phyloP scores from a whole-genome alignment of 2,329 filamentous ascomycete genomes.

The Myriosclerotinia duriaeana region DNA sequence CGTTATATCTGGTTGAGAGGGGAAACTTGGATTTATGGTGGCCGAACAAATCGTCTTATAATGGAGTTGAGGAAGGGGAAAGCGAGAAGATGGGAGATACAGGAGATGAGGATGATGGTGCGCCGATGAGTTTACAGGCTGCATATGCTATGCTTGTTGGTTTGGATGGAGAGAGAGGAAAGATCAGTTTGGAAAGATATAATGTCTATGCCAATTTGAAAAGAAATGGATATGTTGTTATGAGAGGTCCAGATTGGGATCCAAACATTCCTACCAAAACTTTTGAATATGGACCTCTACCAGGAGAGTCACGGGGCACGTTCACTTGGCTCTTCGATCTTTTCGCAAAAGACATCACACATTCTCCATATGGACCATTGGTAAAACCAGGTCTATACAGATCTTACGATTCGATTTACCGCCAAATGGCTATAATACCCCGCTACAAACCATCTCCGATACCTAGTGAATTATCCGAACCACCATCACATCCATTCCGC shows the following conservation, averaged over 20 bases:
- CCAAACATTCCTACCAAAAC: slow-evolving; percentile 32
- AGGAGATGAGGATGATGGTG: slow-evolving; percentile 58
- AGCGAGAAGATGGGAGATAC: slow-evolving; percentile 44
- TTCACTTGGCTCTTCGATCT: slow-evolving; percentile 40
- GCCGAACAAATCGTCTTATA: slow-evolving; percentile 58
- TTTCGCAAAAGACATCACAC: slow-evolving; percentile 33
- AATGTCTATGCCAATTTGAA: slow-evolving; percentile 85
- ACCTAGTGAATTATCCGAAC: slow-evolving; percentile 40
- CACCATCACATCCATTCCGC: slow-evolving; percentile 56
- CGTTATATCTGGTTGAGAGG: slow-evolving; percentile 83
- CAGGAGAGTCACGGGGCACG: slow-evolving; percentile 30
- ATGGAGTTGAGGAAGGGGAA: slow-evolving; percentile 41
- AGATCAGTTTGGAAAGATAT: slow-evolving; percentile 72
- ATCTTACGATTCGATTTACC: slow-evolving; percentile 70
- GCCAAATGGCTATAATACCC: slow-evolving; percentile 70
- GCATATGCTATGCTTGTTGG: slow-evolving; percentile 85
- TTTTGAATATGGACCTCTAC: not conserved
- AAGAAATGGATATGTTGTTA: slow-evolving; percentile 76
- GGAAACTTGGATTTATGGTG: slow-evolving; percentile 86
- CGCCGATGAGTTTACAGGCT: slow-evolving; percentile 89
- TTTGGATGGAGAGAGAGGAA: slow-evolving; percentile 59
- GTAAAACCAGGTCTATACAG: slow-evolving; percentile 64
- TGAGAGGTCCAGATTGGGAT: slow-evolving; percentile 62
- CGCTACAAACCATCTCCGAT: slow-evolving; percentile 59
- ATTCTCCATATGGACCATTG: slow-evolving; percentile 52